phyloP scores from a whole-genome alignment of 495 filamentous ascomycete genomes.

The Penicillium soppii region DNA sequence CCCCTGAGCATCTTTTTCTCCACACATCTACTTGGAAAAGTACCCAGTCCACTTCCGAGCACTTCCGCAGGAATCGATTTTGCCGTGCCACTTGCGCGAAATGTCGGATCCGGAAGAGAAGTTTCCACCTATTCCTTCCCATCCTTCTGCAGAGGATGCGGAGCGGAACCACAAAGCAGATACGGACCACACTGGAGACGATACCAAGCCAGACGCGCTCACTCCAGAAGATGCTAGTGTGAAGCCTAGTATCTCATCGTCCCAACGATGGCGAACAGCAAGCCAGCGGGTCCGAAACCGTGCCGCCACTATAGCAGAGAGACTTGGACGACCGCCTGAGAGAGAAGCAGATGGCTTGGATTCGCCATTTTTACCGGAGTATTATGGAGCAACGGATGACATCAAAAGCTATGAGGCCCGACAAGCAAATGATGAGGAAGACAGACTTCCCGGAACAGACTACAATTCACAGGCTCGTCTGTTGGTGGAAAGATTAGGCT shows the following conservation, averaged over 20 bases:
- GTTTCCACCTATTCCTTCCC: constrained; percentile 3
- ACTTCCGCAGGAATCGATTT: background rate
- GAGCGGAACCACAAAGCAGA: constrained; percentile 6
- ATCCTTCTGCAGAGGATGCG: constrained; percentile 7
- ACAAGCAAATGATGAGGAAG: constrained; percentile 18
- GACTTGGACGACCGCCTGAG: constrained; percentile 27
- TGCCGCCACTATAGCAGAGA: constrained; percentile 21
- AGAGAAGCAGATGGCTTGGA: constrained; percentile 28
- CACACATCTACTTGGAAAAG: background rate
- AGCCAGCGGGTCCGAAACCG: constrained; percentile 22
- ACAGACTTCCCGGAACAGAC: constrained; percentile 4
- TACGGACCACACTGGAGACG: background rate
- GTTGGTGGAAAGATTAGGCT: constrained; percentile 23
- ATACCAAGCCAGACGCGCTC: constrained; percentile 2
- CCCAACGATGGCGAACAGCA: constrained; percentile 23
- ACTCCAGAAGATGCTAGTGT: constrained; percentile 9
- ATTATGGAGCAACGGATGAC: constrained; percentile 31
- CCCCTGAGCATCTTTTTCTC: background rate
- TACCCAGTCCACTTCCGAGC: constrained; percentile 1
- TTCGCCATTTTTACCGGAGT: constrained; percentile 22
- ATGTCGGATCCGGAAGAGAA: constrained; percentile 23
- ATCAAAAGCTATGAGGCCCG: constrained; percentile 19
- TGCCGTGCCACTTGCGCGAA: background rate
- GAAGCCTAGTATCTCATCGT: constrained; percentile 8
- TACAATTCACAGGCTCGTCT: constrained; percentile 25